Evolutionary conservation across 2,329 filamentous ascomycete species (phyloP).

Genomic region (Alternaria atra): DNA sequence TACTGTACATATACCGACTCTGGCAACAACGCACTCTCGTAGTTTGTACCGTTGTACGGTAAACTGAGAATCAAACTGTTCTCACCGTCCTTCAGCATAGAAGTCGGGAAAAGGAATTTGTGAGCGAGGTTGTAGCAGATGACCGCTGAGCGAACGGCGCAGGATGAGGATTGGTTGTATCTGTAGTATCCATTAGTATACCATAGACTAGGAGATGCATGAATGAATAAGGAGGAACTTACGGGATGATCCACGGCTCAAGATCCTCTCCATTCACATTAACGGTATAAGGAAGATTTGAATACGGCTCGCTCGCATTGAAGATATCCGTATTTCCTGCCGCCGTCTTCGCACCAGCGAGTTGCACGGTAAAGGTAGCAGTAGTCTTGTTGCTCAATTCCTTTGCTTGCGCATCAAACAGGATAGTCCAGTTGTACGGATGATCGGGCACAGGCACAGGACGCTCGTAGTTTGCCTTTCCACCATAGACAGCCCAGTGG

Average conservation of each 20-base stretch:
- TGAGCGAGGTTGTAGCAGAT: slow-evolving; percentile 69
- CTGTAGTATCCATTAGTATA: slow-evolving; percentile 34
- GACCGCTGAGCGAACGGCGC: slow-evolving; percentile 67
- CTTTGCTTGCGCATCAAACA: slow-evolving; percentile 27
- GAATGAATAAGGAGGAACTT: slow-evolving; percentile 7
- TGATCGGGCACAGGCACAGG: slow-evolving; percentile 52
- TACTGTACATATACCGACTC: slow-evolving; percentile 70
- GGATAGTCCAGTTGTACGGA: slow-evolving; percentile 37
- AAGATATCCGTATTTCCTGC: slow-evolving; percentile 69
- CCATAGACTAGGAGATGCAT: slow-evolving; percentile 22
- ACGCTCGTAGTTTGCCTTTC: slow-evolving; percentile 60
- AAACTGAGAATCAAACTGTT: slow-evolving; percentile 67
- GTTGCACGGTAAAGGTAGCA: slow-evolving; percentile 69
- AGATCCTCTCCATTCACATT: slow-evolving; percentile 57
- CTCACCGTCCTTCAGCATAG: slow-evolving; percentile 59
- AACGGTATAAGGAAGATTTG: slow-evolving; percentile 63
- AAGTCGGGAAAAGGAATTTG: slow-evolving; percentile 66
- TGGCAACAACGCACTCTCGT: slow-evolving; percentile 56
- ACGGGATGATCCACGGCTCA: slow-evolving; percentile 67
- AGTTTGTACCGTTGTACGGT: slow-evolving; percentile 67
- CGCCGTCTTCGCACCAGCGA: slow-evolving; percentile 70
- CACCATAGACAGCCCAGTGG: slow-evolving; percentile 72
- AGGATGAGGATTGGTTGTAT: slow-evolving; percentile 66
- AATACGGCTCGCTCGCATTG: slow-evolving; percentile 62
- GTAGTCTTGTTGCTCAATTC: slow-evolving; percentile 53